A percentile compares a stretch with the other conserved stretches of the same genome.
Conservation (phyloP, 2,329 filamentous ascomycete species). For the Alternaria sp. region DNA sequence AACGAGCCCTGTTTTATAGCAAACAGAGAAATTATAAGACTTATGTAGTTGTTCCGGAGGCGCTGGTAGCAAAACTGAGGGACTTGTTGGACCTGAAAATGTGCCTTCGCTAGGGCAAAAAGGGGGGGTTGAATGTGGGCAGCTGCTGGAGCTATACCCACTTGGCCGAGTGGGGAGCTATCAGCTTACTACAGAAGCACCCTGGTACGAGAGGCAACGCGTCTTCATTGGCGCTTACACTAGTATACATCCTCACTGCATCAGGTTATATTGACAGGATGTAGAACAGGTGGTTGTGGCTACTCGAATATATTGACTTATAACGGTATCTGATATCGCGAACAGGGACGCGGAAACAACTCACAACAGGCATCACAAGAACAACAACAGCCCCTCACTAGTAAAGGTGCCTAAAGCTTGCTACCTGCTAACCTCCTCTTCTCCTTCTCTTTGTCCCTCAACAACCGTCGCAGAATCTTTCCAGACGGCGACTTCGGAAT, state of each 20-base stretch:
- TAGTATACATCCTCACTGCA: neutral
- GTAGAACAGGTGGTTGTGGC: neutral
- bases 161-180: neutral
- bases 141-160: neutral
- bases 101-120: neutral
- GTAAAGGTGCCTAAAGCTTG: constrained; percentile 63
- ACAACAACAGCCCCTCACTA: neutral
- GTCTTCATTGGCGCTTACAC: neutral
- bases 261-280: neutral
- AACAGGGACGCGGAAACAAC: neutral
- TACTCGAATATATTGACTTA: neutral
- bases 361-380: neutral
- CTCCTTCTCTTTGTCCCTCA: constrained; percentile 78
- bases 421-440: constrained; percentile 67
- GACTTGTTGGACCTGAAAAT: neutral
- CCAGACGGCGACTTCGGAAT: constrained; percentile 69
- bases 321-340: neutral
- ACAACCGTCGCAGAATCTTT: constrained; percentile 67
- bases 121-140: neutral
- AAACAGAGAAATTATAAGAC: rapidly evolving
- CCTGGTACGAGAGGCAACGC: neutral
- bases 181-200: neutral
- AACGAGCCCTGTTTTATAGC: constrained; percentile 31
- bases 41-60: neutral
- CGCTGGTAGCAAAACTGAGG: neutral